Conservation (phyloP, 192 early-diverging fungal genomes). For the Mortierella claussenii region DNA sequence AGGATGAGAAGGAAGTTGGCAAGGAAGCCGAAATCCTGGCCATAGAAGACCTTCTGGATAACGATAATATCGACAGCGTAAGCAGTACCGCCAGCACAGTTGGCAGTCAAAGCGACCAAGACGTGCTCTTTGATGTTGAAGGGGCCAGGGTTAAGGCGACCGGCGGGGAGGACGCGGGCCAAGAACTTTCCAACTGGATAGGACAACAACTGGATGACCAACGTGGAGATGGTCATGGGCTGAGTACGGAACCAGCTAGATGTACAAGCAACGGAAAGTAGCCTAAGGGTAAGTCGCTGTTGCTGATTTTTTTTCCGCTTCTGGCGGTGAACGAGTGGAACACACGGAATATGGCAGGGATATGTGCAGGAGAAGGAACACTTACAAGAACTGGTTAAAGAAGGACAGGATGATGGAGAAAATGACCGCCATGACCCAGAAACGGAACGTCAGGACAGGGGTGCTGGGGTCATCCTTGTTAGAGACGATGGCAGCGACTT, state of each 20-base stretch:
- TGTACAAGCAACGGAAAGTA: neutral
- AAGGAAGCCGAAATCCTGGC: constrained; percentile 62
- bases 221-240: constrained; percentile 21
- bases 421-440: constrained; percentile 56
- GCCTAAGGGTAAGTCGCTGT: neutral
- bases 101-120: constrained; percentile 65
- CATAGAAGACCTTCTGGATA: constrained; percentile 69
- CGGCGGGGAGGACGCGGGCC: constrained; percentile 65
- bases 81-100: constrained; percentile 59
- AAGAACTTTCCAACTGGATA: constrained; percentile 49
- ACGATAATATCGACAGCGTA: constrained; percentile 70
- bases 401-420: constrained; percentile 56
- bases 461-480: constrained; percentile 62
- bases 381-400: constrained; percentile 55
- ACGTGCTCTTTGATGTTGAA: constrained; percentile 80
- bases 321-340: neutral
- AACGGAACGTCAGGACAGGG: constrained; percentile 64
- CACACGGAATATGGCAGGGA: neutral
- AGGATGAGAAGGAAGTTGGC: constrained; percentile 66
- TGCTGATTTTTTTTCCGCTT: neutral
- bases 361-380: neutral
- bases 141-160: constrained; percentile 40
- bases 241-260: constrained; percentile 44
- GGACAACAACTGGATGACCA: constrained; percentile 49
- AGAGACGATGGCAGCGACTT: constrained; percentile 57